phyloP scores from a whole-genome alignment of 1,139 yeast genomes.

The Candida neerlandica region DNA sequence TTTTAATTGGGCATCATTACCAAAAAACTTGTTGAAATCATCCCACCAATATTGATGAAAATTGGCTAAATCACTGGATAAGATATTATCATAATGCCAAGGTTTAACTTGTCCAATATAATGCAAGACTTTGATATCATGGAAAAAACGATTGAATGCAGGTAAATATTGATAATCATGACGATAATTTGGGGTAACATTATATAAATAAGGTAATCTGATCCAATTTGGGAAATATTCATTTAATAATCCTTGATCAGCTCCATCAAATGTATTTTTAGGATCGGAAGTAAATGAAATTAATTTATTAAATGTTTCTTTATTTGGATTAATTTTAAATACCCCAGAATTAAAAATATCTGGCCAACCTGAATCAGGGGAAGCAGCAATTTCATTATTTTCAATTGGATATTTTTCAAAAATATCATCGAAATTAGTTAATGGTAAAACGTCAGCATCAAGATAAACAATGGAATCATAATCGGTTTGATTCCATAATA shows the following conservation, averaged over 20 bases:
- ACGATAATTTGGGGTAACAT: constrained; percentile 32
- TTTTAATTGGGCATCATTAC: constrained; percentile 17
- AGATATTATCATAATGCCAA: constrained; percentile 27
- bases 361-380: constrained; percentile 43
- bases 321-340: constrained; percentile 29
- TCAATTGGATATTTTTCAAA: constrained; percentile 22
- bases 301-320: constrained; percentile 22
- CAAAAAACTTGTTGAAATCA: constrained; percentile 28
- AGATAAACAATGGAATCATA: constrained; percentile 30
- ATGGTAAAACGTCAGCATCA: constrained; percentile 34
- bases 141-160: constrained; percentile 30
- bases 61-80: constrained; percentile 19
- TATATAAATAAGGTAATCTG: constrained; percentile 32
- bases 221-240: constrained; percentile 31
- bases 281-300: constrained; percentile 17
- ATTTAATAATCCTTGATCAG: constrained; percentile 37
- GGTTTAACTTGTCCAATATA: constrained; percentile 34
- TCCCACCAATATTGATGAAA: constrained; percentile 43
- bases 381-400: constrained; percentile 25
- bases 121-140: constrained; percentile 31
- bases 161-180: constrained; percentile 35
- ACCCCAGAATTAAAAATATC: constrained; percentile 39
- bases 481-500: constrained; percentile 30
- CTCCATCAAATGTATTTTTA: constrained; percentile 33
- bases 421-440: constrained; percentile 26